Conservation (phyloP, 345 rosid species). For the Zanthoxylum bungeanum region DNA sequence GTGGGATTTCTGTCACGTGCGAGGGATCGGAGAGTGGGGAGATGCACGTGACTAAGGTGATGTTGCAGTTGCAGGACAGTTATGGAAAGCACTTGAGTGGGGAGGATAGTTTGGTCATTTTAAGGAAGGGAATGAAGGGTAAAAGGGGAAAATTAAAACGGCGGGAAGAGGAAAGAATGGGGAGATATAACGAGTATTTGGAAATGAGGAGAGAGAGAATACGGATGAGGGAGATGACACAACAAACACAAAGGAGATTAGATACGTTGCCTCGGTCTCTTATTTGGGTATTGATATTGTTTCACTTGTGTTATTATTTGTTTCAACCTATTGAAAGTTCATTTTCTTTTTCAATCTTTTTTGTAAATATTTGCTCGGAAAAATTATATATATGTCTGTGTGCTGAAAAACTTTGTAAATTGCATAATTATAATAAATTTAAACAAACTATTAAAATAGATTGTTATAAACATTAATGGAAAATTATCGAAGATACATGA, state of each 20-base stretch:
- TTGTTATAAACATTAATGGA: no score
- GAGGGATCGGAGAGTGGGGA: conserved; percentile 37
- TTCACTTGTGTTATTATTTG: no score
- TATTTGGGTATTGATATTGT: no score
- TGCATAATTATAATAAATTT: no score
- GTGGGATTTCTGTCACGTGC: conserved; percentile 57
- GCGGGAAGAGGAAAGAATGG: conserved; percentile 32
- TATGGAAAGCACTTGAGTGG: conserved; percentile 67
- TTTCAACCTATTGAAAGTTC: no score
- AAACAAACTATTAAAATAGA: no score
- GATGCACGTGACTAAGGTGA: conserved; percentile 68
- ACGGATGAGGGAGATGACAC: conserved; percentile 38
- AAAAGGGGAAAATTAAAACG: conserved; percentile 35
- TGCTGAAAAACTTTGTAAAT: no score
- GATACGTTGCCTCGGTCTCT: no score
- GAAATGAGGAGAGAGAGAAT: conserved; percentile 47
- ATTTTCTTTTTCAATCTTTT: no score
- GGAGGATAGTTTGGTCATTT: conserved; percentile 53
- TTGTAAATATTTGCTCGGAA: no score
- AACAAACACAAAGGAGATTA: conserved; percentile 35
- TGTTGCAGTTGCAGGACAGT: conserved; percentile 60
- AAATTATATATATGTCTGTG: no score
- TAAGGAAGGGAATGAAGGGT: conserved; percentile 41
- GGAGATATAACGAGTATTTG: conserved; percentile 37
- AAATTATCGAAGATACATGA: no score